These are phyloP conservation scores for Lavandula angustifolia DNA, from an alignment of 257 asterid genomes.

Conservation along the genomic window DNA sequence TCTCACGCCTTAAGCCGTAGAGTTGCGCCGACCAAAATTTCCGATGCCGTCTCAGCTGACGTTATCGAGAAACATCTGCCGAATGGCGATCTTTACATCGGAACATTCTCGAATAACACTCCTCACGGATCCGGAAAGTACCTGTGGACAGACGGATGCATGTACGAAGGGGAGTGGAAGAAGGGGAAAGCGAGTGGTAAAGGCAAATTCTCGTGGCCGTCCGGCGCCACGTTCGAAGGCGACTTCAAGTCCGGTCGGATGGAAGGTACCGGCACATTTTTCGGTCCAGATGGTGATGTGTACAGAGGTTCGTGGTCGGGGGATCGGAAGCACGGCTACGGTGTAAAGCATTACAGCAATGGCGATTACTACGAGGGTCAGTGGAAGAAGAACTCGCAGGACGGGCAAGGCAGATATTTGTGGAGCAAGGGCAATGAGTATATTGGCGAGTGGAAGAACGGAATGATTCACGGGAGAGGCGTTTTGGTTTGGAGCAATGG, in stretches of 20 bases:
- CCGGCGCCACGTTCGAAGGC: conserved; percentile 90
- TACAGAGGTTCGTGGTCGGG: conserved; percentile 78
- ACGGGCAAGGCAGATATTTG: conserved; percentile 82
- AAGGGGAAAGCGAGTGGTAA: conserved; percentile 86
- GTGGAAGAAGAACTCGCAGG: conserved; percentile 79
- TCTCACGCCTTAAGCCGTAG: conserved; percentile 74
- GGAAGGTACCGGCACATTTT: conserved; percentile 87
- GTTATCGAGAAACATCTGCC: conserved; percentile 67
- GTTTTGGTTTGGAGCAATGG: conserved; percentile 82
- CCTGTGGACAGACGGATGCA: conserved; percentile 90
- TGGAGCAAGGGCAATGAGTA: conserved; percentile 90
- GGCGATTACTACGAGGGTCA: conserved; percentile 87
- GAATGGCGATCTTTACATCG: conserved; percentile 93
- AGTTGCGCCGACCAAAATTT: conserved; percentile 62
- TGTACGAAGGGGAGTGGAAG: conserved; percentile 98
- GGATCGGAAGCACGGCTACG: conserved; percentile 84
- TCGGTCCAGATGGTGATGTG: conserved; percentile 78
- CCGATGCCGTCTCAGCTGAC: conserved; percentile 26
- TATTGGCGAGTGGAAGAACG: conserved; percentile 85
- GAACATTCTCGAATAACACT: conserved; percentile 67
- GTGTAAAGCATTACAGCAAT: conserved; percentile 75
- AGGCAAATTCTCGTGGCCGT: conserved; percentile 95
- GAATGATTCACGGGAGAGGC: conserved; percentile 81
- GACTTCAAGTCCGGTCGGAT: conserved; percentile 89
- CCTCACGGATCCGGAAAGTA: conserved; percentile 98